phyloP scores from a whole-genome alignment of 2,329 filamentous ascomycete genomes.

The Furcasterigmium sp. region DNA sequence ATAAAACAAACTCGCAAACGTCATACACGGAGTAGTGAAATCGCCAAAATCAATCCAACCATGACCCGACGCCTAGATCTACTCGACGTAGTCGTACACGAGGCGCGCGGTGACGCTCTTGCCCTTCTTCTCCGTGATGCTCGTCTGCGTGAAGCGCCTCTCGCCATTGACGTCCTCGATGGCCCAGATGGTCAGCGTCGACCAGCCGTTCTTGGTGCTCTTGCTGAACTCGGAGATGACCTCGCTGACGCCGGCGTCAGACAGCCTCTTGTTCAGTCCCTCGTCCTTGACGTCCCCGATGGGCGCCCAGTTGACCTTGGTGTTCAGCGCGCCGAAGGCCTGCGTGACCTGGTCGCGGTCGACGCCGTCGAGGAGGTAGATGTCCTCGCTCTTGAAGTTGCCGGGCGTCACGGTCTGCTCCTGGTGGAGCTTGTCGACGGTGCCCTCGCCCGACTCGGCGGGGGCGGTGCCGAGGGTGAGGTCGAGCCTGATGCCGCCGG shows the following conservation, averaged over 20 bases:
- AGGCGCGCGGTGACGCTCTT: background rate
- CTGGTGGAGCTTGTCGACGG: background rate
- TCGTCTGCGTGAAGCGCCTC: slow-evolving; percentile 1
- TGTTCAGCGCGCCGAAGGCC: background rate
- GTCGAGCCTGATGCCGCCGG: background rate
- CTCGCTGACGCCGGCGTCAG: background rate
- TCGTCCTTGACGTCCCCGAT: background rate
- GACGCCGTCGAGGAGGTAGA: slow-evolving; percentile 1
- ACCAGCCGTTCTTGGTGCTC: slow-evolving; percentile 1
- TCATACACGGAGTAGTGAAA: too few relatives aligned
- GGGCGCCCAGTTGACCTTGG: background rate
- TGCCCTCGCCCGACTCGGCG: background rate
- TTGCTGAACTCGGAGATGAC: slow-evolving; percentile 1
- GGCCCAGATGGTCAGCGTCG: background rate
- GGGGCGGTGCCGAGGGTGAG: background rate
- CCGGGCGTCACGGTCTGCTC: slow-evolving; percentile 1
- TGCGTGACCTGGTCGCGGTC: slow-evolving; percentile 1
- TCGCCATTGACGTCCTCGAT: background rate
- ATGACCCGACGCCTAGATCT: too few relatives aligned
- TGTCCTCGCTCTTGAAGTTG: slow-evolving; percentile 2
- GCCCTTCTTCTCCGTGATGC: slow-evolving; percentile 1
- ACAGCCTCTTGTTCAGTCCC: background rate
- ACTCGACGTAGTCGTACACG: background rate
- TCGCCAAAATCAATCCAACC: too few relatives aligned
- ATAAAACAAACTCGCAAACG: too few relatives aligned